A percentile compares a stretch with the other conserved stretches of the same genome.
phyloP scores from a whole-genome alignment of 345 rosid species.

The Syzygium aqueum region DNA sequence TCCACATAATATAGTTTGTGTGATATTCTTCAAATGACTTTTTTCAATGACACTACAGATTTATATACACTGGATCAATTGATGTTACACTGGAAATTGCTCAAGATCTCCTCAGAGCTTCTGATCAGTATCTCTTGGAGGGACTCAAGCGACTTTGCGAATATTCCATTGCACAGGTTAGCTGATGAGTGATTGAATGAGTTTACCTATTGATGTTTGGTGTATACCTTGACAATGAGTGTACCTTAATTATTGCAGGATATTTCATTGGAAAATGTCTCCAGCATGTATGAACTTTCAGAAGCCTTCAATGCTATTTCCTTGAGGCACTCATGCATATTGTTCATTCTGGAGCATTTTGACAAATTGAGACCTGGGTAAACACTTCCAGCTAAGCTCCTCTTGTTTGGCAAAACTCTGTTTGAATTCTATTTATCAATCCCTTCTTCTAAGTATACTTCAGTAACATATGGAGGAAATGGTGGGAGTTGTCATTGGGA shows the following conservation, averaged over 20 bases:
- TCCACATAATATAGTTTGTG: not conserved
- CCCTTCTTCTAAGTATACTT: not conserved
- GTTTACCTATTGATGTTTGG: not conserved
- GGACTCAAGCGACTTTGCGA: slow-evolving; percentile 96
- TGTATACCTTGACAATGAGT: not conserved
- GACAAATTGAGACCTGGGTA: slow-evolving; percentile 88
- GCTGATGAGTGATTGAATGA: slow-evolving; percentile 5
- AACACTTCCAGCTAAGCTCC: slow-evolving; percentile 6
- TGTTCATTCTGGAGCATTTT: slow-evolving; percentile 85
- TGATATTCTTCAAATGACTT: not conserved
- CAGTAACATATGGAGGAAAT: not conserved
- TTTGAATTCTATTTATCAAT: not conserved
- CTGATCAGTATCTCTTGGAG: slow-evolving; percentile 97
- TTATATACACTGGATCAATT: slow-evolving; percentile 93
- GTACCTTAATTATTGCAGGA: slow-evolving; percentile 30
- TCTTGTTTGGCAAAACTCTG: not conserved
- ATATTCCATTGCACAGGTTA: slow-evolving; percentile 94
- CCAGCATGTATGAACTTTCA: slow-evolving; percentile 93
- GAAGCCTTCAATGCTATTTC: slow-evolving; percentile 95
- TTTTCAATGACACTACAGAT: slow-evolving; percentile 38
- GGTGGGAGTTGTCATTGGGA: no score
- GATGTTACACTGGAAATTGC: slow-evolving; percentile 76
- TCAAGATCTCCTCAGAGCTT: slow-evolving; percentile 97
- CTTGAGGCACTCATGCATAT: slow-evolving; percentile 80
- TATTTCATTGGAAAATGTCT: slow-evolving; percentile 80